Conservation (phyloP, 23 red algal genomes). For the Rhodosorus marinus region DNA sequence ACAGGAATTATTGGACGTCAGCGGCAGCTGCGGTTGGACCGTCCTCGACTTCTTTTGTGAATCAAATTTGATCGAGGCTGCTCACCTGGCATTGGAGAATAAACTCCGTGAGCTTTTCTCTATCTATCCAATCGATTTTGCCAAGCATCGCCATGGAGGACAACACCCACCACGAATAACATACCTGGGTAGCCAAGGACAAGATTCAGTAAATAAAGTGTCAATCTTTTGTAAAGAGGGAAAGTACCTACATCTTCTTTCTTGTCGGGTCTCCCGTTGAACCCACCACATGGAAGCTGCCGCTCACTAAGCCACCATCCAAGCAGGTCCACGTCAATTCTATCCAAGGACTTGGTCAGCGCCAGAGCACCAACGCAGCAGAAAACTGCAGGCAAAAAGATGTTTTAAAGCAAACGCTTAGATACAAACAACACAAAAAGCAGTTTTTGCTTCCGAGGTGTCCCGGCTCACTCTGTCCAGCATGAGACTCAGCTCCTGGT, state of each 20-base stretch:
- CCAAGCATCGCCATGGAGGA: constrained; percentile 57
- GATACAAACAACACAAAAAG: too few species aligned
- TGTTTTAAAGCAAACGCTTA: neutral
- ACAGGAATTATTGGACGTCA: too few species aligned
- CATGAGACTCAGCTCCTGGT: constrained; percentile 78
- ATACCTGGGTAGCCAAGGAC: too few species aligned
- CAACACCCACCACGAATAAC: constrained; percentile 98
- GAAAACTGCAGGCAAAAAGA: constrained; percentile 34
- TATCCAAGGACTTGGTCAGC: constrained; percentile 23
- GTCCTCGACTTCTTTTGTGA: too few species aligned
- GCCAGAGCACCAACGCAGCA: constrained; percentile 69
- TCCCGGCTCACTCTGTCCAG: too few species aligned
- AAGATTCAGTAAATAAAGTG: too few species aligned
- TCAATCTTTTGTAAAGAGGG: too few species aligned
- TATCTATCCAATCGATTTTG: constrained; percentile 50
- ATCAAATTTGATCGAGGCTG: too few species aligned
- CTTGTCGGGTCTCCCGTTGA: constrained; percentile 97
- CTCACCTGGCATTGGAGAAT: constrained; percentile 53
- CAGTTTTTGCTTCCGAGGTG: too few species aligned
- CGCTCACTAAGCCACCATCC: constrained; percentile 60
- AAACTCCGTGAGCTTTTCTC: constrained; percentile 24
- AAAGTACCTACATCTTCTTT: constrained; percentile 82
- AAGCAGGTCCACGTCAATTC: constrained; percentile 15
- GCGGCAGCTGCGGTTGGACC: too few species aligned
- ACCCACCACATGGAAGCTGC: constrained; percentile 68